Evolutionary conservation across 2,329 filamentous ascomycete species (phyloP), one percentile per base, ranked within the genome.

Genomic region (Sporothrix humicola): DNA sequence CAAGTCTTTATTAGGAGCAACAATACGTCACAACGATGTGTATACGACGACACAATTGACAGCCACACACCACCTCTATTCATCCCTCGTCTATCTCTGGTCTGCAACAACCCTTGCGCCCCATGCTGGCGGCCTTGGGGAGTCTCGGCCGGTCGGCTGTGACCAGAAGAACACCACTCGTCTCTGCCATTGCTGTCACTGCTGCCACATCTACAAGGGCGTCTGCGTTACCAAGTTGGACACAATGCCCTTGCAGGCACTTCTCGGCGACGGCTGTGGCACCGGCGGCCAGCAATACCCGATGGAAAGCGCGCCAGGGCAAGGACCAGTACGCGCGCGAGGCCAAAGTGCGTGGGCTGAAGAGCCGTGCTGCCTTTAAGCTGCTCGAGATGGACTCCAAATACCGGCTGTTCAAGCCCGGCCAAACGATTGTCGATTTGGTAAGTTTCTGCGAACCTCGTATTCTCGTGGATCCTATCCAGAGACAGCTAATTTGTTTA

Each of bases 291-390:
- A 93, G 91, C 1, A 92, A 88, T 63, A 83, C 83, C 69, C 86
- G 90, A 81, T 99, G 96, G 96, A 93, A 94, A 81, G 87, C 87
- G 71, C 91, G 96, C 23, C 95, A 98, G 79, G 85, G 85, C 54
- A 87, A 83, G 56, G 96, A 99, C 83, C 83, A 82, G 20, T 97
- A 90, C 80, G 88, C 92, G 0, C 89, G 88, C 73, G 89, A 92
- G 78, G 95, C 96, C 63, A 92, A 90, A 79, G 90, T 97, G 1
- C 87, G 92, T 77, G 91, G 91, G 0, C 84, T 98, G 73, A 98
- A 95, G 82, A 97, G 94, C 78, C 90, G 96, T 75, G 96, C 96
- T 37, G 96, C 95, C 0, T 98, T 96, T 82, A 99, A 99, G 82
- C 85, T 99, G 10, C 83, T 98, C 20, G 93, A 98, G 92, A 93